Percentiles rank a stretch among this genome's conserved stretches.
phyloP scores from a whole-genome alignment of 306 rosid genomes.

The Hippophae rhamnoides region DNA sequence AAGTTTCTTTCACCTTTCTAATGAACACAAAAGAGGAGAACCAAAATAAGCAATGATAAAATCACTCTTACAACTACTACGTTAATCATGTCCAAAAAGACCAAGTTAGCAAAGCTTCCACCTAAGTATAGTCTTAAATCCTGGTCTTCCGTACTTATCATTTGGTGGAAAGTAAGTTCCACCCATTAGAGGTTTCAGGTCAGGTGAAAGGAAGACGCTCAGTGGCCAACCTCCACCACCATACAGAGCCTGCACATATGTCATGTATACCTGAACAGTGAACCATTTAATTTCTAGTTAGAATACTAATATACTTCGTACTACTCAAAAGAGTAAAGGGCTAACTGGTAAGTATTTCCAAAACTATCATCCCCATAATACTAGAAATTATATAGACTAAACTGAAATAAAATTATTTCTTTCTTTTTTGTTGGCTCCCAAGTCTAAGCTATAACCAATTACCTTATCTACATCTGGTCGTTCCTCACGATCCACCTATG shows the following conservation, averaged over 20 bases:
- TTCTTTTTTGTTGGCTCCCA: too few species aligned
- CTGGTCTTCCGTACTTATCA: constrained; percentile 81
- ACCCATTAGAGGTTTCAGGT: constrained; percentile 94
- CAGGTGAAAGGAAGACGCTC: constrained; percentile 79
- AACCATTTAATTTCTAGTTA: not conserved
- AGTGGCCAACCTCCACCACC: constrained; percentile 99
- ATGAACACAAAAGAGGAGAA: constrained; percentile 18
- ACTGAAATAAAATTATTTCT: too few species aligned
- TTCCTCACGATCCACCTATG: constrained; percentile 93
- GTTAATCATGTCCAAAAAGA: not conserved
- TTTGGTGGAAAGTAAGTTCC: constrained; percentile 96
- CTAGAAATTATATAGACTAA: too few species aligned
- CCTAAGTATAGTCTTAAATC: constrained; percentile 83
- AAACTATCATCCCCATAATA: too few species aligned
- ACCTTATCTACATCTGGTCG: constrained; percentile 99
- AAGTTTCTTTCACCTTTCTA: constrained; percentile 86
- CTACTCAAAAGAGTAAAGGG: too few species aligned
- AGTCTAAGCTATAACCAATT: not conserved
- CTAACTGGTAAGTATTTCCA: too few species aligned
- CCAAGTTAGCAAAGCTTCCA: constrained; percentile 19
- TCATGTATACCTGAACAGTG: constrained; percentile 73
- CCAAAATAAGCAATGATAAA: constrained; percentile 3
- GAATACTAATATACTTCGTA: too few species aligned
- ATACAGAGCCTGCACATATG: constrained; percentile 90
- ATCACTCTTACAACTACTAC: not conserved